Evolutionary conservation across 1,284 basidiomycete species (phyloP).

Genomic region (Ustilago curta): DNA sequence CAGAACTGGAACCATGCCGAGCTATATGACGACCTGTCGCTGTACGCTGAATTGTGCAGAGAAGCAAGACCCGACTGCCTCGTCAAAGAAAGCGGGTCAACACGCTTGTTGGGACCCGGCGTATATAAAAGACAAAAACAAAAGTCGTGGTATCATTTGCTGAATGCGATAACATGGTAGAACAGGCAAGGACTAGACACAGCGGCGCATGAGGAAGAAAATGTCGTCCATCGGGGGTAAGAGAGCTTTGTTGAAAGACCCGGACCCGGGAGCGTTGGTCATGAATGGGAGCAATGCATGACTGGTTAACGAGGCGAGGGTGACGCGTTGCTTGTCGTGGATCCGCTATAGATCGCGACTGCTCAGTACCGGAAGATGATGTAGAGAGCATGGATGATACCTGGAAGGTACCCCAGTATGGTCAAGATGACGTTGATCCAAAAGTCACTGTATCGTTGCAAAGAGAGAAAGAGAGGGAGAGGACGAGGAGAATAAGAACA

Average conservation of each 20-base stretch:
- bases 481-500: not conserved
- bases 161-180: constrained; percentile 10
- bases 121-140: not conserved
- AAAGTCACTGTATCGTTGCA: constrained; percentile 28
- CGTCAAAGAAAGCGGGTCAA: not conserved
- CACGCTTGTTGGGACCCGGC: too few relatives aligned
- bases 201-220: not conserved
- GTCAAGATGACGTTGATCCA: constrained; percentile 59
- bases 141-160: constrained; percentile 35
- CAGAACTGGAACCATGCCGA: too few relatives aligned
- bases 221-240: not conserved
- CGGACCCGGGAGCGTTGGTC: not conserved
- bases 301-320: not conserved
- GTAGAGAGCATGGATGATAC: constrained; percentile 65
- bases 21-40: too few relatives aligned
- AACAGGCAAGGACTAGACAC: not conserved
- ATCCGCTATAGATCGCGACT: not conserved
- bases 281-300: not conserved
- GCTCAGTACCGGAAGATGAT: constrained; percentile 63
- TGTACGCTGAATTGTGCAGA: not conserved
- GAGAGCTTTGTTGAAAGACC: not conserved
- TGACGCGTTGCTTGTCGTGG: not conserved
- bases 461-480: not conserved
- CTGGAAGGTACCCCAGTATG: constrained; percentile 60
- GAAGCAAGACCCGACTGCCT: not conserved